phyloP scores from a whole-genome alignment of 768 basidiomycete species.

The Botryobasidium botryosum region DNA sequence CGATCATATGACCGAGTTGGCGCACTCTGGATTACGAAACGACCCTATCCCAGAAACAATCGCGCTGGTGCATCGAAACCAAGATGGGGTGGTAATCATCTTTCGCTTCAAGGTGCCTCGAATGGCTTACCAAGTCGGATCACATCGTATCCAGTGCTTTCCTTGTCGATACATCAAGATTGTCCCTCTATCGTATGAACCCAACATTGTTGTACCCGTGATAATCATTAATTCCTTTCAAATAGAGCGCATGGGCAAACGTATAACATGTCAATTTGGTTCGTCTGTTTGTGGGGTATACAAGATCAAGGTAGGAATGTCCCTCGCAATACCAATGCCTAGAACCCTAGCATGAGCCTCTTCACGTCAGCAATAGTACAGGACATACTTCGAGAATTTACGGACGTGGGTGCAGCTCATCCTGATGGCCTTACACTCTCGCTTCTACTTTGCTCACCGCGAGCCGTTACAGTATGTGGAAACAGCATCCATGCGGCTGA shows the following conservation, averaged over 20 bases:
- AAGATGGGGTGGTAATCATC: constrained; percentile 26
- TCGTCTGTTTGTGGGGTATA: constrained; percentile 44
- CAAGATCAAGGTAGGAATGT: constrained; percentile 21
- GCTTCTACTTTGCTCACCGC: constrained; percentile 1
- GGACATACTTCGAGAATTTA: constrained; percentile 32
- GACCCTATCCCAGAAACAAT: constrained; percentile 49
- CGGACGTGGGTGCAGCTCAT: constrained; percentile 35
- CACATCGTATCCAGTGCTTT: constrained; percentile 19
- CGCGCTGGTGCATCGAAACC: constrained; percentile 36
- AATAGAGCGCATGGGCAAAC: constrained; percentile 49
- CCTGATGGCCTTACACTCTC: neutral
- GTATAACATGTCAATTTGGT: constrained; percentile 71
- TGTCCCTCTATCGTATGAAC: constrained; percentile 49
- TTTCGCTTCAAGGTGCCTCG: no score
- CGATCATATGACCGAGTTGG: constrained; percentile 46
- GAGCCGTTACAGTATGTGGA: constrained; percentile 42
- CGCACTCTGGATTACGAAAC: constrained; percentile 48
- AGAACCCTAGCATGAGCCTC: neutral
- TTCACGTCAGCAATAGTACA: constrained; percentile 30
- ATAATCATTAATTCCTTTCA: neutral
- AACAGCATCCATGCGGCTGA: constrained; percentile 42
- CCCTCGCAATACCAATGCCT: neutral
- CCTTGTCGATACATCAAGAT: constrained; percentile 58
- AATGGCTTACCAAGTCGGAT: neutral
- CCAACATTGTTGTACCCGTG: neutral